Conservation (phyloP, 1,284 basidiomycete species). For the Coriolopsis trogii region DNA sequence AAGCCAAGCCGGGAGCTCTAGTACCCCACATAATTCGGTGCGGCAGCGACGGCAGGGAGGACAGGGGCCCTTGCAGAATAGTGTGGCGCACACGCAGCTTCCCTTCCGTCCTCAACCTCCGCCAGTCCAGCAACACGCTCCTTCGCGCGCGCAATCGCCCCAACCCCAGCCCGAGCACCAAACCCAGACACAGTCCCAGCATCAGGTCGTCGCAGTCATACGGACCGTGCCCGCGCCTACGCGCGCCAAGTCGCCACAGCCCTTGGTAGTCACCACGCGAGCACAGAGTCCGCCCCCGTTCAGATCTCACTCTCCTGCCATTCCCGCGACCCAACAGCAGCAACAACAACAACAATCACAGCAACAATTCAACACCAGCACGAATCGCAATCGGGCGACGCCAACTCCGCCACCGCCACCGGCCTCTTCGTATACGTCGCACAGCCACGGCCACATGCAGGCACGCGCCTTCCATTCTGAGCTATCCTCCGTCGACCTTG, state of each 20-base stretch:
- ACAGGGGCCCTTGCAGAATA: constrained; percentile 11
- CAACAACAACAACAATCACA: too few species aligned
- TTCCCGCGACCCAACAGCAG: too few species aligned
- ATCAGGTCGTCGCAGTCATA: not conserved
- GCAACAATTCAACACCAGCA: not conserved
- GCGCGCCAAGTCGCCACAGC: constrained; percentile 12
- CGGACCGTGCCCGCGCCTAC: not conserved
- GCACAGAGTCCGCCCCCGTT: constrained; percentile 17
- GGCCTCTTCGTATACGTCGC: constrained; percentile 7
- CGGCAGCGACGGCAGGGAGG: constrained; percentile 13
- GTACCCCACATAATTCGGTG: constrained; percentile 13
- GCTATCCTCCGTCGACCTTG: constrained; percentile 13
- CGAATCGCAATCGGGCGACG: constrained; percentile 7
- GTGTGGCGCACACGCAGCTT: constrained; percentile 14
- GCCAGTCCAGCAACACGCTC: constrained; percentile 6
- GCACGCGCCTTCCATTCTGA: constrained; percentile 15
- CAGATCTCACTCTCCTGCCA: constrained; percentile 18
- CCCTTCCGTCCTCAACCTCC: constrained; percentile 23
- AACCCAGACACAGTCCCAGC: not conserved
- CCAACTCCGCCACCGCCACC: constrained; percentile 13
- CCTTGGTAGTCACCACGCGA: constrained; percentile 7
- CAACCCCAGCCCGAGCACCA: too few species aligned
- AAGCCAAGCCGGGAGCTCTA: too few species aligned
- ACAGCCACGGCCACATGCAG: constrained; percentile 11
- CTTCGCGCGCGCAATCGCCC: constrained; percentile 12